Evolutionary conservation across 2,329 filamentous ascomycete species (phyloP).

Genomic region (Geosmithia flava): DNA sequence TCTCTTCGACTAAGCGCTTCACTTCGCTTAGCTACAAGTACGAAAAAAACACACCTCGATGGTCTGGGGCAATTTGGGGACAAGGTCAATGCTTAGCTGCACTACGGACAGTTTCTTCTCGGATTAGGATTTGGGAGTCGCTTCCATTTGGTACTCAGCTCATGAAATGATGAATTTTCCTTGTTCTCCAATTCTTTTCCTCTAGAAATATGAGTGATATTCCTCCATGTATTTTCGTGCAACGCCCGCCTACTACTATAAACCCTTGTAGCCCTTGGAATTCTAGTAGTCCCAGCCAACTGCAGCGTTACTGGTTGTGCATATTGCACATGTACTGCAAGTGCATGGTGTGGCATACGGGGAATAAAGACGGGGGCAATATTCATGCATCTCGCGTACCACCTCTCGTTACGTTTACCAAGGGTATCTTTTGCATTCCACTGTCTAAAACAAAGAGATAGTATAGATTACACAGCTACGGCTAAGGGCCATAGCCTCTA

Average conservation of each 20-base stretch:
- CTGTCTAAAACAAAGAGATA: not conserved
- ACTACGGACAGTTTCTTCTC: conserved; percentile 11
- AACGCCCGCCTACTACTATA: no score
- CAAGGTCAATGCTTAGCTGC: conserved; percentile 15
- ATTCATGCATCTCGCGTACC: not conserved
- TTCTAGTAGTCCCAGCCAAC: not conserved
- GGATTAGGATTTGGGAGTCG: conserved; percentile 2
- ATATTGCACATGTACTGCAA: not conserved
- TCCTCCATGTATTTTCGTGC: not conserved
- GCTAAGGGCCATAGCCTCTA: not conserved
- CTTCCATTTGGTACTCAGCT: conserved; percentile 8
- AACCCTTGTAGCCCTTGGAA: not conserved
- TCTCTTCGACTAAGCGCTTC: conserved; percentile 55
- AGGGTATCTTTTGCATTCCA: not conserved
- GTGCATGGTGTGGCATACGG: not conserved
- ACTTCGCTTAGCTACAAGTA: conserved; percentile 12
- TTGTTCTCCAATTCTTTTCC: conserved; percentile 2
- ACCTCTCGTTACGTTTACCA: not conserved
- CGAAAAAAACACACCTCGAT: conserved; percentile 8
- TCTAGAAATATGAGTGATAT: not conserved
- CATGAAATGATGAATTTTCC: conserved; percentile 14
- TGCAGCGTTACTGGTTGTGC: not conserved
- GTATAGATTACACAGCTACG: not conserved
- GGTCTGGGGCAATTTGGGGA: conserved; percentile 7
- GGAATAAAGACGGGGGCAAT: not conserved